These are phyloP conservation scores for Calonectria naviculata DNA, from an alignment of 2,329 filamentous ascomycete species.

Conservation along the genomic window DNA sequence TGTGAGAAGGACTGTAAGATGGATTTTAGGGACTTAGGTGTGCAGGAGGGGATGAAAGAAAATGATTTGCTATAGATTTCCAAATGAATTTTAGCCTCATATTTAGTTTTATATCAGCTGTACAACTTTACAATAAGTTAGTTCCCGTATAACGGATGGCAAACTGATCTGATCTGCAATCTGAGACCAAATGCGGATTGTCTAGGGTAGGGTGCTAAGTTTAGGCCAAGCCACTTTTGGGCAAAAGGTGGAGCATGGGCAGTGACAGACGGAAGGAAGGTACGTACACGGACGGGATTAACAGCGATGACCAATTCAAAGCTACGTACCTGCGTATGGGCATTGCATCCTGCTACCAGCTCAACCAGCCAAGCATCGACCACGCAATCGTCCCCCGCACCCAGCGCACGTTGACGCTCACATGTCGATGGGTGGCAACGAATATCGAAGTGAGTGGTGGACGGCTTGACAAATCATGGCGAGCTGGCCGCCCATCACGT, in stretches of 20 bases:
- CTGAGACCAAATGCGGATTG: not conserved
- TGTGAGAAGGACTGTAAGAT: not conserved
- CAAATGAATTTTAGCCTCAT: not conserved
- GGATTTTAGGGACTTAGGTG: too few relatives aligned
- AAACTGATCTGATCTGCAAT: not conserved
- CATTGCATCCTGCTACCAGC: not conserved
- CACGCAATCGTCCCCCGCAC: conserved; percentile 9
- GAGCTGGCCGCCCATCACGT: not conserved
- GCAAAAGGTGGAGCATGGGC: too few relatives aligned
- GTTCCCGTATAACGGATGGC: not conserved
- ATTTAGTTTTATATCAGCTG: not conserved
- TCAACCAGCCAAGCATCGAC: not conserved
- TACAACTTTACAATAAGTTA: not conserved
- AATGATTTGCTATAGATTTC: not conserved
- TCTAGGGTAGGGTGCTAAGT: not conserved
- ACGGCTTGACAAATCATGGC: conserved; percentile 1
- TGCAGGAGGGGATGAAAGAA: too few relatives aligned
- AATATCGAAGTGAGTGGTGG: not conserved
- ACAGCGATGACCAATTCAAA: not conserved
- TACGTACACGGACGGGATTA: too few relatives aligned
- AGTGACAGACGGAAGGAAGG: too few relatives aligned
- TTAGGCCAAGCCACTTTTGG: too few relatives aligned
- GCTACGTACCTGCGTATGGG: not conserved
- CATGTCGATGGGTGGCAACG: not conserved
- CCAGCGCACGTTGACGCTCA: conserved; percentile 6